Percentiles rank a stretch among this genome's conserved stretches.
Evolutionary conservation across 441 rosid species (phyloP).

Genomic region (Macaranga tanarius): DNA sequence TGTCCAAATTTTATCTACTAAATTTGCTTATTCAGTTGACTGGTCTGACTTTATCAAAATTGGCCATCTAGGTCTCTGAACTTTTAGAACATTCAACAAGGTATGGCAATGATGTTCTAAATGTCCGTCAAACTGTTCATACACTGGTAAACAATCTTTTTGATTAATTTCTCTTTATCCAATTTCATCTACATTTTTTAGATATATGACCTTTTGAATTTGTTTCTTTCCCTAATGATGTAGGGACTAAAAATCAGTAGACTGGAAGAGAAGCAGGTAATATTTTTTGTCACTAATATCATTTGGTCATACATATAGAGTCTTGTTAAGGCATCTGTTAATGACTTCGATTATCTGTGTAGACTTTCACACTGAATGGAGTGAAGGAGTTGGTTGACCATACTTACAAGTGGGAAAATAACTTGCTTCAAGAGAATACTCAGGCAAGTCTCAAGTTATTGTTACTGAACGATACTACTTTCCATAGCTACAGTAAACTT

Average conservation of each 20-base stretch:
- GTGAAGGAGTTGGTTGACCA: conserved; percentile 47
- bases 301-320: too few relatives aligned
- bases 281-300: conserved; percentile 12
- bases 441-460: conserved; percentile 45
- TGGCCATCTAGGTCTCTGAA: conserved; percentile 47
- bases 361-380: conserved; percentile 64
- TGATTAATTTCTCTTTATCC: neutral
- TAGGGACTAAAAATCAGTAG: conserved; percentile 69
- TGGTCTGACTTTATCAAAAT: conserved; percentile 18
- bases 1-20: conserved; percentile 13
- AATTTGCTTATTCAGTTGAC: conserved; percentile 10
- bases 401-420: conserved; percentile 42
- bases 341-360: conserved; percentile 14
- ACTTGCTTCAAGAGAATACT: conserved; percentile 34
- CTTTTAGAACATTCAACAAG: conserved; percentile 48
- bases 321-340: conserved; percentile 22
- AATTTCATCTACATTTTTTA: conserved; percentile 9
- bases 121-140: conserved; percentile 67
- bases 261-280: conserved; percentile 88
- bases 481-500: neutral
- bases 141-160: conserved; percentile 50
- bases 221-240: conserved; percentile 8
- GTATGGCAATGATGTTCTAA: conserved; percentile 49
- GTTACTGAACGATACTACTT: neutral
- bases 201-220: conserved; percentile 10